phyloP scores from a whole-genome alignment of 768 basidiomycete species.

The Mycena floridula region DNA sequence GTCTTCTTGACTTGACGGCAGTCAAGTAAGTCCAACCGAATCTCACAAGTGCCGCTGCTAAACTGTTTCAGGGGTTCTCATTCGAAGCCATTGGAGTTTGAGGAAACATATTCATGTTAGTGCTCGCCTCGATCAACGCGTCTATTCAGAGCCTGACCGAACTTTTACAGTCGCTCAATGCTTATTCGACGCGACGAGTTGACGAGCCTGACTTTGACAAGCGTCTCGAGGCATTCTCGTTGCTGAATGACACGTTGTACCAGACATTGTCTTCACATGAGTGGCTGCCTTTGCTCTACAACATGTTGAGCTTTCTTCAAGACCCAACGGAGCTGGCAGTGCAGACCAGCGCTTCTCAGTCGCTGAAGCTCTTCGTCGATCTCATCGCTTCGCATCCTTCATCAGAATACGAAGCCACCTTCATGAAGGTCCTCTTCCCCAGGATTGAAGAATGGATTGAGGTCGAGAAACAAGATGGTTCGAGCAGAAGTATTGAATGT shows the following conservation, averaged over 20 bases:
- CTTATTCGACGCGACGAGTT: constrained; percentile 74
- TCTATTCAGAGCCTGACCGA: constrained; percentile 42
- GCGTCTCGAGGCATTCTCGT: constrained; percentile 69
- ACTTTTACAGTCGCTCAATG: constrained; percentile 68
- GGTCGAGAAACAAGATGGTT: constrained; percentile 80
- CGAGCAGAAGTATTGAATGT: constrained; percentile 78
- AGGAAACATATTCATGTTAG: too few species aligned
- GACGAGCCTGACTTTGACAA: constrained; percentile 93
- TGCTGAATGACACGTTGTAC: constrained; percentile 80
- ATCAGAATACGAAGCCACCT: constrained; percentile 43
- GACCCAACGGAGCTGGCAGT: constrained; percentile 86
- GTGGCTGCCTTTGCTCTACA: constrained; percentile 83
- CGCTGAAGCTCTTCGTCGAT: constrained; percentile 76
- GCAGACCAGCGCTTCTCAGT: constrained; percentile 70
- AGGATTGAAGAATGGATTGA: constrained; percentile 72
- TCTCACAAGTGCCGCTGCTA: too few species aligned
- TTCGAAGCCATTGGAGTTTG: too few species aligned
- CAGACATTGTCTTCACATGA: constrained; percentile 41
- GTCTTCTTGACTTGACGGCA: too few species aligned
- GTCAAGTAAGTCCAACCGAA: too few species aligned
- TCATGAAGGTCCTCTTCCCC: constrained; percentile 67
- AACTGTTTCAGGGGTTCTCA: too few species aligned
- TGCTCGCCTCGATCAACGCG: constrained; percentile 37
- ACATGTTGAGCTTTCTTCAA: constrained; percentile 80
- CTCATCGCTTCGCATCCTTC: constrained; percentile 35